phyloP scores from a whole-genome alignment of 768 basidiomycete species.

The Boletus insuetus region DNA sequence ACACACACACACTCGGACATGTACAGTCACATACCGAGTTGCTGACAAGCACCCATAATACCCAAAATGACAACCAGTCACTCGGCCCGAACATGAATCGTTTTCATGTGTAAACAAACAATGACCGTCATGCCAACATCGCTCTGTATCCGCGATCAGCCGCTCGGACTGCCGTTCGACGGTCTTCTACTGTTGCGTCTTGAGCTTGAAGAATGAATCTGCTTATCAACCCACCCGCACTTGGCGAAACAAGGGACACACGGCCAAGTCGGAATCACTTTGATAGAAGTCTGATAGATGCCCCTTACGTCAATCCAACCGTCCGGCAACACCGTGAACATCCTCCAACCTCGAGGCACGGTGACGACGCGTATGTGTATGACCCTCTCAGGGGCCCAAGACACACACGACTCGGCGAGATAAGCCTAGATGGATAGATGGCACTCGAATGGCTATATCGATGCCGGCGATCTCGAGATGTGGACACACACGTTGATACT shows the following conservation, averaged over 20 bases:
- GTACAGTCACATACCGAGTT: no score
- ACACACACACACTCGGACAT: no score
- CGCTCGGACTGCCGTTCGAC: background rate
- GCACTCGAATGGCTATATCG: background rate
- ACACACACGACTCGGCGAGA: no score
- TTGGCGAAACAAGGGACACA: no score
- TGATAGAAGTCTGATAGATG: conserved; percentile 1
- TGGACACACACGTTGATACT: background rate
- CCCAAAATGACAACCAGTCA: no score
- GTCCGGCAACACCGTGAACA: background rate
- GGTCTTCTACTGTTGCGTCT: no score
- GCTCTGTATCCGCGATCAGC: conserved; percentile 8
- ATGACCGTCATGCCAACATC: background rate
- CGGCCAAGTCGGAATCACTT: background rate
- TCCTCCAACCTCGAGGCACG: conserved; percentile 17
- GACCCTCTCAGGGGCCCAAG: background rate
- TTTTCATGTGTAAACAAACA: no score
- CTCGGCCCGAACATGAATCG: no score
- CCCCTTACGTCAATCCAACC: conserved; percentile 12
- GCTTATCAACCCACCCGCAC: conserved; percentile 12
- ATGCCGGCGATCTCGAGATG: conserved; percentile 2
- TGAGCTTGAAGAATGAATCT: background rate
- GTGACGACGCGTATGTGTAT: background rate
- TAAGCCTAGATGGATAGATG: no score
- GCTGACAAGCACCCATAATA: no score